Conservation (phyloP, 805 yeast species). For the Yamadazyma scolyti region DNA sequence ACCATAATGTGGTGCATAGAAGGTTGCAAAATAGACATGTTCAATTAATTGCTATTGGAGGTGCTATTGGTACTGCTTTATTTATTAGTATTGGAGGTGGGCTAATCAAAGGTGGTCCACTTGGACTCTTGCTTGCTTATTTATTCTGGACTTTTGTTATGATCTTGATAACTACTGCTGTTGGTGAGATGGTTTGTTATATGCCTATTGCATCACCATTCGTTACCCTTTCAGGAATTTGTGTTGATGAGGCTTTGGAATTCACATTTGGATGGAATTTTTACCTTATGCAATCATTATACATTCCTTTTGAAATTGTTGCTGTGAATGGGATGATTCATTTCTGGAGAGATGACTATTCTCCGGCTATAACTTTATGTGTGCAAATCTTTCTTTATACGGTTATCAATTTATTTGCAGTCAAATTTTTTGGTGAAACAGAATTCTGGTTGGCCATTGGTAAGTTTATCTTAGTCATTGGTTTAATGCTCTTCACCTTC, state of each 20-base stretch:
- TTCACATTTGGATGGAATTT: slow-evolving; percentile 37
- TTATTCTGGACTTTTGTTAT: slow-evolving; percentile 33
- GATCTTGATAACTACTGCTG: slow-evolving; percentile 31
- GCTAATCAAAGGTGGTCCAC: slow-evolving; percentile 30
- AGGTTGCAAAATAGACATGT: slow-evolving; percentile 10
- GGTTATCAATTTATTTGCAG: slow-evolving; percentile 43
- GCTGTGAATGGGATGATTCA: slow-evolving; percentile 53
- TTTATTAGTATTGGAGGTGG: slow-evolving; percentile 12
- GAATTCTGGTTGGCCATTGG: slow-evolving; percentile 45
- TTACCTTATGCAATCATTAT: slow-evolving; percentile 20
- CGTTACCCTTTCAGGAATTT: slow-evolving; percentile 35
- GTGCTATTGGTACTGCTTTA: slow-evolving; percentile 16
- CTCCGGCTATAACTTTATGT: slow-evolving; percentile 44
- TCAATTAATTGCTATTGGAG: slow-evolving; percentile 18
- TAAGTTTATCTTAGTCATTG: slow-evolving; percentile 34
- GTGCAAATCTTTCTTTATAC: slow-evolving; percentile 39
- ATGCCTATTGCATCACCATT: slow-evolving; percentile 37
- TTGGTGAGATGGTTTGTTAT: slow-evolving; percentile 39
- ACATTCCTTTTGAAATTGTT: slow-evolving; percentile 46
- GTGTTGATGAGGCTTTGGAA: slow-evolving; percentile 34
- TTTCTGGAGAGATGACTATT: slow-evolving; percentile 47
- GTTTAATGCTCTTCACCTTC: slow-evolving; percentile 32
- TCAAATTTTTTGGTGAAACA: slow-evolving; percentile 47
- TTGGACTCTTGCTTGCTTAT: slow-evolving; percentile 29
- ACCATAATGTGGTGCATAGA: no score